Evolutionary conservation across 2,329 filamentous ascomycete species (phyloP), one percentile per base, ranked within the genome.

Genomic region (Fusarium multiceps): DNA sequence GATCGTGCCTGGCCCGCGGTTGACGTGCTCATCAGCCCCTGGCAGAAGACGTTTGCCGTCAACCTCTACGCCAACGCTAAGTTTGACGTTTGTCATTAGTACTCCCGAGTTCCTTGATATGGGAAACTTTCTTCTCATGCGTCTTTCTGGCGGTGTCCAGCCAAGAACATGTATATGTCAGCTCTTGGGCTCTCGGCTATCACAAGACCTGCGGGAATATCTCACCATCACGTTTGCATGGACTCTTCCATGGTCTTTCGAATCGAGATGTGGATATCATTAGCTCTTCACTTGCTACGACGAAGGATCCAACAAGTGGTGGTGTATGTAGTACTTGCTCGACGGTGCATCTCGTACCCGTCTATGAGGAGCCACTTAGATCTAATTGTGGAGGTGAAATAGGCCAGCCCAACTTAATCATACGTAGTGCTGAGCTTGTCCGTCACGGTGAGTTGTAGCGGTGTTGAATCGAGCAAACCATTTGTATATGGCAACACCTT

Each of bases 381-480:
- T 45, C 37, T 58, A 55, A 42, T 32, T 59, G 57, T 72, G 71
- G 72, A 59, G 58, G 57, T 68, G 42, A 27, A 42, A 59, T 40
- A 34, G 37, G 58, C 53, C 30, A 21, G 25, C 20, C 49, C 51
- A 32, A 41, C 46, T 71, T 54, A 41, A 69, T 48, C 42, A 49
- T 68, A 71, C 48, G 66, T 60, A 59, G 66, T 68, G 23, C 16
- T 43, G 61, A 55, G 30, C 27, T 61, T 34, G 51, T 42, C 56
- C 50, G 41, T 45, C 60, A 63, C 41, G 18, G 57, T 66, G 42
- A 54, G 55, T 59, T 25, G 20, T 20, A 59, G 59, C 63, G 64
- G 46, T 28, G 40, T 69, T 53, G 59, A 63, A 46, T 47, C 66
- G 64, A 74, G 59, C 63, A 67, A 74, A 61, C 43, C 46, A 60